Base-by-base conservation (phyloP, 1,284 basidiomycete species). In the Rhodotorula glutinis region DNA sequence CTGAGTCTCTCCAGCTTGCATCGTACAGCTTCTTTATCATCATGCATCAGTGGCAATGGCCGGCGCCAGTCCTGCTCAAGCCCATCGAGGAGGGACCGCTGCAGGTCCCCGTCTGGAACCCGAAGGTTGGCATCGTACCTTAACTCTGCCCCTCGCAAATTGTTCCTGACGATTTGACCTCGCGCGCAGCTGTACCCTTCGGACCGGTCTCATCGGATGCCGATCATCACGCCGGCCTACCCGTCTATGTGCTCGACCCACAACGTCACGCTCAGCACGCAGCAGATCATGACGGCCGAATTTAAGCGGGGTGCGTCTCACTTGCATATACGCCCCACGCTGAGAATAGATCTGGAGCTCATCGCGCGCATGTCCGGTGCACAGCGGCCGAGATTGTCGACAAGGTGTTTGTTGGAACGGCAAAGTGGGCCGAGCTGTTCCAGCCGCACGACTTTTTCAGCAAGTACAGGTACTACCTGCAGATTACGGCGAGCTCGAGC, bases 211-310 rank as follows among this genome's bases (percentile, higher is more conserved):
- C 96, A 99, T 81, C 86, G 92, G 68, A 98, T 98, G 96, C 96
- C 96, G n/a, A 98, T 99, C 78, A 98, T 99, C 76, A 98, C 96
- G 1, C 96, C 96, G 8, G 94, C 96, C 29, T 99, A 98, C 80
- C 96, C 96, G 49, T 90, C 94, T n/a, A 99, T 99, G 95, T 98
- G 95, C 79, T 88, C 95, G 43, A 98, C 96, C 21, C 96, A 99
- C 81, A 98, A 98, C 76, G 93, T 98, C 66, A 93, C 92, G 52
- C 86, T 87, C 51, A 97, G 93, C 19, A 98, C 95, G 3, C 92
- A 97, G 81, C 89, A 89, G 82, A 91, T 99, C 72, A 94, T 98
- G 84, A 95, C 91, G 2, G 88, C 91, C 75, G 96, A 98, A 78
- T 95, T 98, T 79, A 90, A 92, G 81, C 86, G 90, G 82, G 94